Conservation (phyloP, 73 alveolate genomes). For the Blepharisma japonicum region DNA sequence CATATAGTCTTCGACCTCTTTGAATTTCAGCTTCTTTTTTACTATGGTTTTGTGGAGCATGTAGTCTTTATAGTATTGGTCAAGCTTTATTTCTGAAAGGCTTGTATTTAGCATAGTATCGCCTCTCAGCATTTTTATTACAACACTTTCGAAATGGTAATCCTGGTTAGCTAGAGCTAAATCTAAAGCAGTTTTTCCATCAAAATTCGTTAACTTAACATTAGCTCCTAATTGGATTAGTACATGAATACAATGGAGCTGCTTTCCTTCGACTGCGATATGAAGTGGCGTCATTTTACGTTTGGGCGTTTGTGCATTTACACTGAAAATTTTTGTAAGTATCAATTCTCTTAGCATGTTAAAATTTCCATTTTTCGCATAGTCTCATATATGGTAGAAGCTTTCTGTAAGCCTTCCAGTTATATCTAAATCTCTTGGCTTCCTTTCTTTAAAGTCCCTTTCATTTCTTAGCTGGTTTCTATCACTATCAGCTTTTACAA, state of each 20-base stretch:
- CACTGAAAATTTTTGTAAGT: background rate
- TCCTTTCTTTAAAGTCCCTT: background rate
- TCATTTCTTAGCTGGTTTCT: constrained; percentile 11
- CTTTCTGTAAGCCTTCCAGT: background rate
- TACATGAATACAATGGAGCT: background rate
- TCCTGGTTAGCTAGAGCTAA: background rate
- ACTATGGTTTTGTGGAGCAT: background rate
- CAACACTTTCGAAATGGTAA: background rate
- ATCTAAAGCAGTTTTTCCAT: constrained; percentile 33
- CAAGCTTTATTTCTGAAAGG: background rate
- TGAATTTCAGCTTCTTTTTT: background rate
- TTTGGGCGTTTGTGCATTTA: constrained; percentile 11
- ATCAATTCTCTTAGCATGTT: background rate
- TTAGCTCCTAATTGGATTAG: constrained; percentile 28
- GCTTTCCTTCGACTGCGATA: constrained; percentile 14
- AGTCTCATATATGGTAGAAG: constrained; percentile 28
- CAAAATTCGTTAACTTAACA: background rate
- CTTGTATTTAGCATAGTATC: background rate
- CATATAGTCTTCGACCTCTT: background rate
- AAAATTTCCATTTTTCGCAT: constrained; percentile 6
- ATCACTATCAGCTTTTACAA: constrained; percentile 26
- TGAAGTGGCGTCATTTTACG: constrained; percentile 14
- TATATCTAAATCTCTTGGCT: constrained; percentile 29
- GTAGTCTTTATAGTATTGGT: background rate
- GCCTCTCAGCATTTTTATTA: background rate